A percentile compares a stretch with the other conserved stretches of the same genome.
Evolutionary conservation across 306 rosid species (phyloP).

Genomic region (Castanopsis chinensis): DNA sequence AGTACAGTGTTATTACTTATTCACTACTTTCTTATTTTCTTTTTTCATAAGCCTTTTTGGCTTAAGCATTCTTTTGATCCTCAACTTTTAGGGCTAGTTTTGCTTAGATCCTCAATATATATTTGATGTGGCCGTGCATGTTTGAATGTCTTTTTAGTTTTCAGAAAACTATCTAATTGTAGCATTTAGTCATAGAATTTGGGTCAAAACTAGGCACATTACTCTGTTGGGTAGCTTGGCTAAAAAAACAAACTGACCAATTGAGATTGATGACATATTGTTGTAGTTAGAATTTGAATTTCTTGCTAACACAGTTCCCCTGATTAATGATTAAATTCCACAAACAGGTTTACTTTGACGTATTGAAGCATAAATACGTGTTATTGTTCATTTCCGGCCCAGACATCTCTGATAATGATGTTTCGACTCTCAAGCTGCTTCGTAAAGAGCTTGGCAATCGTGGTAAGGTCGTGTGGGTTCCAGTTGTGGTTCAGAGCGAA

Average conservation of each 20-base stretch:
- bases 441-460: conserved; percentile 19
- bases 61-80: no score
- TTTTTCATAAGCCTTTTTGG: no score
- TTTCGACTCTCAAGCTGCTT: conserved; percentile 13
- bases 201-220: neutral
- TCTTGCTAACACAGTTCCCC: neutral
- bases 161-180: no score
- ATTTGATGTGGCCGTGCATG: no score
- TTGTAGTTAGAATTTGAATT: neutral
- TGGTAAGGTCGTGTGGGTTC: conserved; percentile 43
- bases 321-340: no score
- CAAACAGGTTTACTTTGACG: conserved; percentile 11
- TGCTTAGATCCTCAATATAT: no score
- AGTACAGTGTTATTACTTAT: no score
- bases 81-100: no score
- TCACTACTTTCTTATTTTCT: no score
- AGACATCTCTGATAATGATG: conserved; percentile 30
- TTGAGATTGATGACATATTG: no score
- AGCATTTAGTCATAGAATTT: no score
- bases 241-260: neutral
- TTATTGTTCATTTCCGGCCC: conserved; percentile 9
- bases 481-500: conserved; percentile 24
- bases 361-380: conserved; percentile 1
- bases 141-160: no score
- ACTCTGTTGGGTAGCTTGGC: neutral